phyloP scores from a whole-genome alignment of 1,284 basidiomycete species.

The Cryptococcus maquisensis region DNA sequence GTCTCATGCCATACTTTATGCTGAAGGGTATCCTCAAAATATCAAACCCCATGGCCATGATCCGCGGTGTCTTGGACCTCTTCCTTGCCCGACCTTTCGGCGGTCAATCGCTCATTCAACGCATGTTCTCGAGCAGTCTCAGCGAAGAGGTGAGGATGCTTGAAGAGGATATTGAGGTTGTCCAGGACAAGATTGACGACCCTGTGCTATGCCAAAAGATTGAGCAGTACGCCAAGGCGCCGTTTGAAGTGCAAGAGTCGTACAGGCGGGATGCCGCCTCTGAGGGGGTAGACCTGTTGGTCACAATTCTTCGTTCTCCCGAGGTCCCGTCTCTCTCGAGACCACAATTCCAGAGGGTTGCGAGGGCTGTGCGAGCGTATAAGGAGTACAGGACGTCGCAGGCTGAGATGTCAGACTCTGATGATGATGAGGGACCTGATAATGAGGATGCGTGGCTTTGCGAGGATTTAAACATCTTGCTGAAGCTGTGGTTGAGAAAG shows the following conservation, averaged over 20 bases:
- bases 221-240: conserved; percentile 76
- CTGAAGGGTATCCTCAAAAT: conserved; percentile 87
- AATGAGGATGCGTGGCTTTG: conserved; percentile 93
- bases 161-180: conserved; percentile 77
- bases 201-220: conserved; percentile 83
- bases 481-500: conserved; percentile 70
- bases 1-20: conserved; percentile 96
- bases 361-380: conserved; percentile 71
- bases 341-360: conserved; percentile 71
- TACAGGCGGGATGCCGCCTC: conserved; percentile 70
- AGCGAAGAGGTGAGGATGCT: conserved; percentile 82
- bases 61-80: conserved; percentile 82
- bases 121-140: conserved; percentile 91
- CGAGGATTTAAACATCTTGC: conserved; percentile 78
- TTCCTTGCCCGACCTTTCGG: conserved; percentile 99
- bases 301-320: conserved; percentile 73
- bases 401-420: conserved; percentile 68
- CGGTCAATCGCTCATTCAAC: conserved; percentile 80
- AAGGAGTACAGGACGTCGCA: conserved; percentile 63
- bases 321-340: conserved; percentile 70
- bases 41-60: conserved; percentile 95
- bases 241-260: conserved; percentile 78
- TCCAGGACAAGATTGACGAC: conserved; percentile 85
- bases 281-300: conserved; percentile 75
- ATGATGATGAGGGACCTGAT: conserved; percentile 85